Conservation (phyloP, 2,329 filamentous ascomycete genomes). For the Clonostachys rosea region DNA sequence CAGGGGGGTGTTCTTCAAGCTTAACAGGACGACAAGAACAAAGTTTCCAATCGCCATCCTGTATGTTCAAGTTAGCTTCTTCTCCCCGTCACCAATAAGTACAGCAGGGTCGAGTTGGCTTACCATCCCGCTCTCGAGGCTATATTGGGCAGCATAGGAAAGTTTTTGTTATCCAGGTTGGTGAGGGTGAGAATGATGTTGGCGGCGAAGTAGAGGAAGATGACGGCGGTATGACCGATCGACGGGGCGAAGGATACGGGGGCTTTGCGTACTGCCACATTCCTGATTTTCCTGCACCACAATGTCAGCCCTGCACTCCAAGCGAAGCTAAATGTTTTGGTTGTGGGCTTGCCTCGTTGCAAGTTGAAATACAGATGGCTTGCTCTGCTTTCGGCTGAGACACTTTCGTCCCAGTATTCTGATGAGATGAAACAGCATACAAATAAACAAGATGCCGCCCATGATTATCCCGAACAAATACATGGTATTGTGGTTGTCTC, state of each 20-base stretch:
- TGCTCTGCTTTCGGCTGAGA: not conserved
- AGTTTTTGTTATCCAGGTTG: conserved; percentile 20
- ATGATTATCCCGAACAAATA: conserved; percentile 3
- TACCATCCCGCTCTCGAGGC: conserved; percentile 31
- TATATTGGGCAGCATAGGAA: conserved; percentile 23
- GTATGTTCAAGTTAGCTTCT: not conserved
- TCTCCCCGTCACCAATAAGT: not conserved
- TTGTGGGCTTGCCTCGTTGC: no score
- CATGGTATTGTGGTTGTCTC: not conserved
- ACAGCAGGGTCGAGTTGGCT: conserved; percentile 3
- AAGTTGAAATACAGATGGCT: no score
- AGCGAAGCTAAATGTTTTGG: no score
- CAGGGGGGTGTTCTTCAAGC: conserved; percentile 55
- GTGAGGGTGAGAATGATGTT: conserved; percentile 25
- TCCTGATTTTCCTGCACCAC: conserved; percentile 16
- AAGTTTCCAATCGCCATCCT: conserved; percentile 41
- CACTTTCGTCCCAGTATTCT: conserved; percentile 1
- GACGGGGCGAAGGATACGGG: conserved; percentile 16
- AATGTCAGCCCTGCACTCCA: not conserved
- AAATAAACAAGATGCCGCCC: conserved; percentile 2
- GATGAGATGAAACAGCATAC: conserved; percentile 2
- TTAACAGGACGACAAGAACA: conserved; percentile 45
- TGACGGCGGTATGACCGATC: conserved; percentile 20
- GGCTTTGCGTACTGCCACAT: conserved; percentile 14
- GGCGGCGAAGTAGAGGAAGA: conserved; percentile 20